phyloP scores from a whole-genome alignment of 371 early-diverging fungal species.

The Mucor indicus region DNA sequence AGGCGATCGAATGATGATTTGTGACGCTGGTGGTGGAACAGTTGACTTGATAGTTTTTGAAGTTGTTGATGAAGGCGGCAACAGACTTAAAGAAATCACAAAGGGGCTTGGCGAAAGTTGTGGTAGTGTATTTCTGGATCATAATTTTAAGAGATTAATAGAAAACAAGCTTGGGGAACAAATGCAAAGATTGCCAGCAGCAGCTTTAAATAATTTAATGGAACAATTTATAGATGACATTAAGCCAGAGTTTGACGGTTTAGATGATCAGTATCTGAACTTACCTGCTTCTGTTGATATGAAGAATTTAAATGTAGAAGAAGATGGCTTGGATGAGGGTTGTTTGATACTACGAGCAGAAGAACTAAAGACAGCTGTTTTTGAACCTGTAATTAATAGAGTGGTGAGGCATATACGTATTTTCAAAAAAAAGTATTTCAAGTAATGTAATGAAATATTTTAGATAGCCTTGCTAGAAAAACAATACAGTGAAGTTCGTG shows the following conservation, averaged over 20 bases:
- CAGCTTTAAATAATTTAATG: conserved; percentile 48
- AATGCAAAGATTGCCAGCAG: conserved; percentile 28
- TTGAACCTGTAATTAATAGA: conserved; percentile 53
- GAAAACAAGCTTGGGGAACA: conserved; percentile 41
- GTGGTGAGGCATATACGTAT: conserved; percentile 30
- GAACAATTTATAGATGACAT: conserved; percentile 56
- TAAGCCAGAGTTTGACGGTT: conserved; percentile 57
- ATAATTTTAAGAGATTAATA: conserved; percentile 39
- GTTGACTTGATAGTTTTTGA: conserved; percentile 56
- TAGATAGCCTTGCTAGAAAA: conserved; percentile 38
- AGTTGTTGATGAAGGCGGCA: conserved; percentile 22
- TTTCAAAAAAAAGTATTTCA: not conserved
- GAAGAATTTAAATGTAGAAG: conserved; percentile 30
- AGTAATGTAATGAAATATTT: not conserved
- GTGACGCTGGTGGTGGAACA: conserved; percentile 66
- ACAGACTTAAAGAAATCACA: conserved; percentile 50
- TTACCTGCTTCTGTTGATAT: conserved; percentile 44
- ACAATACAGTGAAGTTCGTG: conserved; percentile 24
- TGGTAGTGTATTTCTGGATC: conserved; percentile 55
- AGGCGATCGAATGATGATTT: conserved; percentile 57
- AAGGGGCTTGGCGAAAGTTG: conserved; percentile 64
- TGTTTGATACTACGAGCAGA: conserved; percentile 42
- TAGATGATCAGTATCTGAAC: conserved; percentile 47
- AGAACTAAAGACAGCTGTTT: conserved; percentile 50
- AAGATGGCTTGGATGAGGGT: conserved; percentile 49